phyloP scores from a whole-genome alignment of 345 rosid genomes.

The Euphorbia peplus region DNA sequence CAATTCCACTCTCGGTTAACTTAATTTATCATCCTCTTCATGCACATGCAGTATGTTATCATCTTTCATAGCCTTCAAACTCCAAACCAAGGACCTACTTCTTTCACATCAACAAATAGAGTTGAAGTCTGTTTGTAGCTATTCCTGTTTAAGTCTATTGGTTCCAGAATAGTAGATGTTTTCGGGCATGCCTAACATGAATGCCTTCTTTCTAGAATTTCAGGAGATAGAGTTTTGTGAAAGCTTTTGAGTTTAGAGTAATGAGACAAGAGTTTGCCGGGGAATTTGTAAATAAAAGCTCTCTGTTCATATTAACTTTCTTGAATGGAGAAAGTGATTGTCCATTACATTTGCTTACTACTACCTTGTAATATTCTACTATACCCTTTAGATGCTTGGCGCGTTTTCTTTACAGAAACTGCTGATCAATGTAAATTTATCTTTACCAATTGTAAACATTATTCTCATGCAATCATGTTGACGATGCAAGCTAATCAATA shows the following conservation, averaged over 20 bases:
- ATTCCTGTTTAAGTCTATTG: no score
- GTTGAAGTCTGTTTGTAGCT: not conserved
- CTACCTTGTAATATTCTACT: conserved; percentile 2
- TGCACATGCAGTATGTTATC: conserved; percentile 43
- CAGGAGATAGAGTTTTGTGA: conserved; percentile 56
- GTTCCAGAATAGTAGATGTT: not conserved
- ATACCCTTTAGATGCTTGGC: not conserved
- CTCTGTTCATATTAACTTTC: conserved; percentile 16
- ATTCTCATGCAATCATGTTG: conserved; percentile 4
- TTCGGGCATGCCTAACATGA: conserved; percentile 5
- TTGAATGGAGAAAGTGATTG: conserved; percentile 10
- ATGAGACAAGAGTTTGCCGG: conserved; percentile 15
- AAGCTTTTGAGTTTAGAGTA: conserved; percentile 30
- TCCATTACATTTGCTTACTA: conserved; percentile 1
- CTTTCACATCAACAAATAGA: conserved; percentile 38
- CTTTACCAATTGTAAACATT: conserved; percentile 14
- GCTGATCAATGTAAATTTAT: conserved; percentile 13
- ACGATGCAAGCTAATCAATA: conserved; percentile 1
- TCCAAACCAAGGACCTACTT: conserved; percentile 38
- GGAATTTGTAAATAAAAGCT: conserved; percentile 26
- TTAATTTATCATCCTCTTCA: not conserved
- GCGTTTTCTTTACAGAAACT: conserved; percentile 5
- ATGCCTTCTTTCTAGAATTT: conserved; percentile 15
- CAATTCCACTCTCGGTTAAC: not conserved
- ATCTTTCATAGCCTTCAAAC: conserved; percentile 47